Percentiles rank a stretch among this genome's conserved stretches.
Conservation (phyloP, 108 stramenopile genomes). For the Aurantiochytrium sp. region DNA sequence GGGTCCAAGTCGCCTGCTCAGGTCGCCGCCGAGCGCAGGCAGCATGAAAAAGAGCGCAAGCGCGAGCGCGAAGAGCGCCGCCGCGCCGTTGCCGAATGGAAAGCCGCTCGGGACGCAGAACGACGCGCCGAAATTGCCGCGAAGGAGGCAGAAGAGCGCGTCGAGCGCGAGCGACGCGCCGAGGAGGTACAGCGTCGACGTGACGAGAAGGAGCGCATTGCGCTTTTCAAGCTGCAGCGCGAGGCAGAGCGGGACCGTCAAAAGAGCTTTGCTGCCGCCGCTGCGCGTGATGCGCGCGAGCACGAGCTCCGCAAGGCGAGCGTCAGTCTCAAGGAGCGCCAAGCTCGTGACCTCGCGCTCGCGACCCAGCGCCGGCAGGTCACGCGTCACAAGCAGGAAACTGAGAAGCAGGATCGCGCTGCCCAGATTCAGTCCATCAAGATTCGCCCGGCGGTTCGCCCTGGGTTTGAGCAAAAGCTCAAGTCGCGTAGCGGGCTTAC, state of each 20-base stretch:
- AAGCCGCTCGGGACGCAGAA: not conserved
- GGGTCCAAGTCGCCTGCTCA: not conserved
- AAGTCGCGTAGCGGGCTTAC: not conserved
- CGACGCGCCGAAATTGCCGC: not conserved
- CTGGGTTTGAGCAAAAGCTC: conserved; percentile 4
- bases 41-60: not conserved
- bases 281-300: not conserved
- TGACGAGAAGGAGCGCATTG: not conserved
- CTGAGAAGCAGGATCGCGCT: not conserved
- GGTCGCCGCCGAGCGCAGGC: not conserved
- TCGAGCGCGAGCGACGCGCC: not conserved
- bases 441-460: not conserved
- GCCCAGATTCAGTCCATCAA: not conserved
- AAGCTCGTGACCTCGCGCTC: not conserved
- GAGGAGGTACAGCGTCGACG: not conserved
- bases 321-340: not conserved
- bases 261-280: not conserved
- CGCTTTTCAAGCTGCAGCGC: conserved; percentile 5
- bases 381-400: not conserved
- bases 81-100: not conserved
- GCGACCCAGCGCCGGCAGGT: not conserved
- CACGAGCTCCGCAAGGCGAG: not conserved
- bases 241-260: conserved; percentile 1
- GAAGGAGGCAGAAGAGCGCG: conserved; percentile 11
- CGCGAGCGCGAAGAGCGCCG: not conserved